phyloP scores from a whole-genome alignment of 1,284 basidiomycete genomes.

The Malassezia equina region DNA sequence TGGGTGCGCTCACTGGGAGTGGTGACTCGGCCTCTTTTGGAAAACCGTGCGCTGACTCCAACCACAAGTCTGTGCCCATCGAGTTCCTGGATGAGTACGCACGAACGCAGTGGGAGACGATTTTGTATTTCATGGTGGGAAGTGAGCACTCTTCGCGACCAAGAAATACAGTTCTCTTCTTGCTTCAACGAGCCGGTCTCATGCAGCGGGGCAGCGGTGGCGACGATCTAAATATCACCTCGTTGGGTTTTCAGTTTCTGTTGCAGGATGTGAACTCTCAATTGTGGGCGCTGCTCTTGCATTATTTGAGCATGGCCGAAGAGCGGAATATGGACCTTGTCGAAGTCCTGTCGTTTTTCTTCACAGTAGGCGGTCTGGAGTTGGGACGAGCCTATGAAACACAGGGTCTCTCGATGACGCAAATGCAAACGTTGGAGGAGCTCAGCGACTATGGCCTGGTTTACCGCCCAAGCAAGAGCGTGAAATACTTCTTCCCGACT shows the following conservation, averaged over 20 bases:
- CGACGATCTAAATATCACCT: slow-evolving; percentile 62
- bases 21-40: slow-evolving; percentile 86
- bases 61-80: slow-evolving; percentile 51
- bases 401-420: slow-evolving; percentile 66
- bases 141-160: slow-evolving; percentile 65
- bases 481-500: slow-evolving; percentile 70
- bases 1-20: slow-evolving; percentile 82
- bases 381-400: slow-evolving; percentile 60
- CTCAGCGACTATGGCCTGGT: slow-evolving; percentile 88
- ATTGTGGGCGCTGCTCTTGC: slow-evolving; percentile 88
- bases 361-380: slow-evolving; percentile 50
- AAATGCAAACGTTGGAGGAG: slow-evolving; percentile 78
- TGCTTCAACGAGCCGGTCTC: slow-evolving; percentile 73
- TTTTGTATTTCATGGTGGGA: slow-evolving; percentile 96
- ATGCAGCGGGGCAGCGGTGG: slow-evolving; percentile 53
- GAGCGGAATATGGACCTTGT: slow-evolving; percentile 64
- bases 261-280: slow-evolving; percentile 92
- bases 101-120: slow-evolving; percentile 89
- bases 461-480: slow-evolving; percentile 57
- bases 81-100: slow-evolving; percentile 74
- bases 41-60: slow-evolving; percentile 58
- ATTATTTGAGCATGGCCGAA: slow-evolving; percentile 55
- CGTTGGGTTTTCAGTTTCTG: slow-evolving; percentile 90
- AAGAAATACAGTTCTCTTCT: slow-evolving; percentile 68
- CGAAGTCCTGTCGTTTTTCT: slow-evolving; percentile 83